Evolutionary conservation across 768 basidiomycete genomes (phyloP), one percentile per base, ranked within the genome.

Genomic region (Russula virescens): DNA sequence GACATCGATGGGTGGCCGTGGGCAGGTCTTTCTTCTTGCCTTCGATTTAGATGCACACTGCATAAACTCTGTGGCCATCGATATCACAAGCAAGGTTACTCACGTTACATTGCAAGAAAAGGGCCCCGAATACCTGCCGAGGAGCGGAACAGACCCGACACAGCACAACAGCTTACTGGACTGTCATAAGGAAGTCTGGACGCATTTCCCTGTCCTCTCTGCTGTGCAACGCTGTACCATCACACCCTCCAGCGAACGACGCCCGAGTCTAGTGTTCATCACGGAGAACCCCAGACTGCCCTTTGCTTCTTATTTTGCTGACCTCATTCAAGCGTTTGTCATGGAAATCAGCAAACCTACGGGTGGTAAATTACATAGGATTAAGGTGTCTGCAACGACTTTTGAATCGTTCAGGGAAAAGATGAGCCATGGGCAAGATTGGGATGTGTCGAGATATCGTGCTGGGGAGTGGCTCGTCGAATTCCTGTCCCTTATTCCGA

Each of bases 401-500:
- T 76, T 75, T 25, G 38, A 68, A 0, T 60, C 69, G 4, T 73
- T 80, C 48, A 8, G 54, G 26, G 14, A 21, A 58, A 31, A 34
- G 48, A 5, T 63, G 60, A 25, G 46, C 23, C n/a, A 21, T 0
- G 34, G 23, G 0, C 2, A 40, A 71, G 25, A 66, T 58, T 26
- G 54, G 40, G 60, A 69, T 8, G 52, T 74, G 4, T 81, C 82
- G 1, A 63, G 64, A 8, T 80, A 79, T 60, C 73, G 74, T 13
- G 74, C 75, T 0, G 85, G 85, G 23, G 83, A 87, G 68, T 86
- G 86, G 86, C 69, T 86, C 0, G 83, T 81, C 1, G 81, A 84
- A 13, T 69, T 86, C 11, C 63, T 86, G 1, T 87, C 84, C 61
- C 72, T 87, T 21, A 85, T 86, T 50, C 85, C 85, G 0, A 85